Evolutionary conservation across 371 early-diverging fungal genomes (phyloP), one percentile per base, ranked within the genome.

Genomic region (Rhizomucor miehei): DNA sequence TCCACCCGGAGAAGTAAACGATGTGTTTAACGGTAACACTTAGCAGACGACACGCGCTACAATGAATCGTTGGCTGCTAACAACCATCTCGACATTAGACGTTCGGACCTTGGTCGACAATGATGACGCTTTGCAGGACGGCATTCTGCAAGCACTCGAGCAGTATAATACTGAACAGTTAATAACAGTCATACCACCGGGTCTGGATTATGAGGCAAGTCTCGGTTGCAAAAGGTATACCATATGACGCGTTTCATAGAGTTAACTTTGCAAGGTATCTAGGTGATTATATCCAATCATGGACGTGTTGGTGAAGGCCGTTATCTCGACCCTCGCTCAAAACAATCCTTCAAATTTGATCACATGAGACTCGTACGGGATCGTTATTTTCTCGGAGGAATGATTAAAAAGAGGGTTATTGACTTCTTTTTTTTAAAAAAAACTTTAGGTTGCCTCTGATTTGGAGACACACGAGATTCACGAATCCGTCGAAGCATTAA

Each of bases 1-100:
- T 48, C 98, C 98, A 19, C 98, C 98, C 8, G 98, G 98, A 43
- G 96, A 96, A 81, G 84, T 95, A n/a, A 89, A 90, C 67, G 94
- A 96, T 67, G 95, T 98, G 14, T 91, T 92, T 62, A 93, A 92
- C 57, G 95, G 95, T 94, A 81, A 53, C 62, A 45, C 21, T 24
- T 0, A 10, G 17, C 3, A 3, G n/a, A n/a, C n/a, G n/a, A n/a
- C n/a, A n/a, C n/a, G n/a, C n/a, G n/a, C n/a, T 6, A 37, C 6
- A 19, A 3, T 38, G 16, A 24, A 14, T 25, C 17, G 5, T 29
- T 29, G 29, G 29, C 29, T 29, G 8, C 3, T 8, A 29, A n/a
- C n/a, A 29, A 29, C 29, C 29, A 29, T 29, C 29, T 29, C 29
- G 29, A 8, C 29, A 29, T 29, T 75, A 96, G 97, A 96, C 77